A percentile compares a stretch with the other conserved stretches of the same genome.
Conservation (phyloP, 225 moss, liverwort and hornwort genomes). For the Ulota crispa region DNA sequence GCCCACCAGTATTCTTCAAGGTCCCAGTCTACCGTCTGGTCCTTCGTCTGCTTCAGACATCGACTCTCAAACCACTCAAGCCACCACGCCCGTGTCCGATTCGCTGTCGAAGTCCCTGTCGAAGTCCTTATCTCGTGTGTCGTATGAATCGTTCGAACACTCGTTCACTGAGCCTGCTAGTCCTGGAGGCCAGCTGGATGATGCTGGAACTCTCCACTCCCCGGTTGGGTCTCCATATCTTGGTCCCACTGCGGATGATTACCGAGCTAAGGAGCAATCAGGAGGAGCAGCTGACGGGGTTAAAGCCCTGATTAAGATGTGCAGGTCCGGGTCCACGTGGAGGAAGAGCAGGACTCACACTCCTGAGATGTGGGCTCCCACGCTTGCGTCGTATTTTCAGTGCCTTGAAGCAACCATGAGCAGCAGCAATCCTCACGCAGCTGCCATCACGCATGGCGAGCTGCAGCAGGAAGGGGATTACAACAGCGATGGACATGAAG, state of each 20-base stretch:
- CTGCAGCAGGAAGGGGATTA: constrained; percentile 14
- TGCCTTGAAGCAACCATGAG: constrained; percentile 43
- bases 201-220: constrained; percentile 1
- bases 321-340: constrained; percentile 68
- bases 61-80: constrained; percentile 35
- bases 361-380: constrained; percentile 86
- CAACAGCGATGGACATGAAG: constrained; percentile 13
- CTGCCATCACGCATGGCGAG: constrained; percentile 13
- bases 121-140: constrained; percentile 45
- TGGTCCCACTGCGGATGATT: constrained; percentile 47
- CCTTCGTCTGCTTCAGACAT: constrained; percentile 62
- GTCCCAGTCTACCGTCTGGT: constrained; percentile 55
- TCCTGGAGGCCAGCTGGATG: constrained; percentile 14
- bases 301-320: constrained; percentile 80
- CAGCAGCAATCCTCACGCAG: constrained; percentile 28
- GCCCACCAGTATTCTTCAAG: constrained; percentile 75
- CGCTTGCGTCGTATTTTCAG: constrained; percentile 75
- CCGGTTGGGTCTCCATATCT: constrained; percentile 51
- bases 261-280: constrained; percentile 23
- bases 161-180: constrained; percentile 44
- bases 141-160: constrained; percentile 60
- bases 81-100: constrained; percentile 36
- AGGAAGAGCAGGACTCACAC: constrained; percentile 51
- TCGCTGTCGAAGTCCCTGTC: constrained; percentile 41
- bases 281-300: constrained; percentile 58